These are phyloP conservation scores for Aspergillus biplanus DNA, from an alignment of 495 filamentous ascomycete species.

Conservation along the genomic window DNA sequence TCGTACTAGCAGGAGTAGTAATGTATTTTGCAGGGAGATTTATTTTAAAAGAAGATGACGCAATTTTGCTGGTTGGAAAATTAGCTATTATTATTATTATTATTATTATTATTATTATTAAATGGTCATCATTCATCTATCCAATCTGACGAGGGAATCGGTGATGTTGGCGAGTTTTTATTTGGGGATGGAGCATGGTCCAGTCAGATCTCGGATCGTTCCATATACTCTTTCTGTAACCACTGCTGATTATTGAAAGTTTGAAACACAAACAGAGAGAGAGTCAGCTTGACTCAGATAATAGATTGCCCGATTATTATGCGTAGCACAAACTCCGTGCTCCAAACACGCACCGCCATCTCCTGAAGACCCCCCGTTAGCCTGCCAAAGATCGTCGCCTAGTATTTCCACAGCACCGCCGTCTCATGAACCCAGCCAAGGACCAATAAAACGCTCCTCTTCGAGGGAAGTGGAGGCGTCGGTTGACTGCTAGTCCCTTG, in stretches of 20 bases:
- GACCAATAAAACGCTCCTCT: conserved; percentile 2
- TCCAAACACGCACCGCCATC: neutral
- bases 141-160: no score
- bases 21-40: conserved; percentile 6
- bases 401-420: conserved; percentile 7
- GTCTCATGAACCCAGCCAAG: conserved; percentile 19
- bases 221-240: neutral
- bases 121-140: no score
- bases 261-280: neutral
- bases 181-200: neutral
- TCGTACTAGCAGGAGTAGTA: conserved; percentile 15
- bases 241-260: neutral
- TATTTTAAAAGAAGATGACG: neutral
- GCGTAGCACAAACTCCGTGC: neutral
- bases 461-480: conserved; percentile 15
- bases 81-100: no score
- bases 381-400: conserved; percentile 5
- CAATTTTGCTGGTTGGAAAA: neutral
- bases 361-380: neutral
- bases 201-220: neutral
- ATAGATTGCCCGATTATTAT: neutral
- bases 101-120: no score
- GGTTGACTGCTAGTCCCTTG: conserved; percentile 5
- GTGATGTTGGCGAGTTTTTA: no score
- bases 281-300: neutral